Evolutionary conservation across 495 filamentous ascomycete genomes (phyloP), one percentile per base, ranked within the genome.

Genomic region (Xylona heveae): DNA sequence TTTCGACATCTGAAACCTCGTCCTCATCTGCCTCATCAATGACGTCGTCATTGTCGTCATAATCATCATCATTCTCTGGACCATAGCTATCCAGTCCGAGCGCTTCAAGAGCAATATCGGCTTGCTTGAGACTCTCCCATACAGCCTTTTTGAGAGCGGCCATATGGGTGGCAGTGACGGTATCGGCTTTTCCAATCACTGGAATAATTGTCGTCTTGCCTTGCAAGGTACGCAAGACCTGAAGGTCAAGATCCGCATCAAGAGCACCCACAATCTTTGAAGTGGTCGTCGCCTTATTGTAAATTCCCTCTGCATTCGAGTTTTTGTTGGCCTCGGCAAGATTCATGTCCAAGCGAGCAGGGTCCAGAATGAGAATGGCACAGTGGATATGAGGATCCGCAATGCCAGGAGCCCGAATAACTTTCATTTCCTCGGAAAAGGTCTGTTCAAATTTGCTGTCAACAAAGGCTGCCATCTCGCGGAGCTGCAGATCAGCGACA

Each of bases 401-500:
- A 44, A 78, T 77, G 38, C 84, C 88, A 13, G 88, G 83, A 32
- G 84, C 79, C 41, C 88, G 75, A 30, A 92, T 58, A 22, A 97
- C 84, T 59, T 93, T 94, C 65, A 90, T 92, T 62, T 97, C 88
- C 55, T 97, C 88, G 21, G 71, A 74, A 49, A 95, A 84, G 0
- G 88, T 95, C 47, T 97, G 90, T 50, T 95, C 84, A 39, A 97
- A 97, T 50, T 95, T 97, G 52, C 76, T 84, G 57, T 97, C 88
- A 33, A 97, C 58, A 59, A 97, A 97, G 8, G 74, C 66, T 17
- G 77, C 72, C 52, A 93, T 82, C 39, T 84, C 80, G 32, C 84
- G 76, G 36, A 97, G 58, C 53, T 97, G 88, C 31, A 95, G 60
- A 51, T 94, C 88, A 27, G 90, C 82, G 17, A 93, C 67, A 49